Evolutionary conservation across 2,329 filamentous ascomycete genomes (phyloP), one percentile per base, ranked within the genome.

Genomic region (Conoideocrella luteorostrata): DNA sequence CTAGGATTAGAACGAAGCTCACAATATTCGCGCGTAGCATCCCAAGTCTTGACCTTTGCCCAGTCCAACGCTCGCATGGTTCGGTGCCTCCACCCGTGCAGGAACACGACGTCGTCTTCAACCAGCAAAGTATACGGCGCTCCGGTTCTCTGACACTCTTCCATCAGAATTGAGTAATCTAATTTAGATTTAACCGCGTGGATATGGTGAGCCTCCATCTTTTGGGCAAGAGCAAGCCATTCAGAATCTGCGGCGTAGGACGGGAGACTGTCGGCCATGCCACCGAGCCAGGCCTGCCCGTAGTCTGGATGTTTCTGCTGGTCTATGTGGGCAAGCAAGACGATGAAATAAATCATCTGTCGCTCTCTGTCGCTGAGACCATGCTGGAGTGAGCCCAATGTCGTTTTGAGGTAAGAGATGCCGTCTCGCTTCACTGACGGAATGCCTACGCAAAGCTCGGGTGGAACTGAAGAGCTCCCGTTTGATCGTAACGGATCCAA

Each of bases 91-190:
- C 47, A 49, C 6, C 45, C 47, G 12, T 47, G 32, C 17, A 47
- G 22, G 34, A 47, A 46, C 13, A 49, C 15, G 15, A 44, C 41
- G 21, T 49, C 47, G 34, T 49, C 47, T 12, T 49, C 47, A 10
- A 44, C 22, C 18, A 49, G 34, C n/a, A 49, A 33, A 17, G 39
- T 42, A 41, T 47, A 45, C 18, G 40, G 37, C 13, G 47, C 40
- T 6, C 38, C 38, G 7, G 33, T 32, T 23, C 32, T 39, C 13
- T 13, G 13, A 23, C 47, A 49, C 21, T 41, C 45, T 18, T 47
- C 47, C 47, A 49, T 44, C 13, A 49, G 23, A 13, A 47, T 43
- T 10, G 44, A 44, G 17, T 49, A 49, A 29, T 49, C 44, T 18
- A 47, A 42, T 37, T 48, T 48, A 22, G 43, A 43, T 34, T 48